Base-by-base conservation (phyloP, 768 basidiomycete species). In the Pleurotus djamor region DNA sequence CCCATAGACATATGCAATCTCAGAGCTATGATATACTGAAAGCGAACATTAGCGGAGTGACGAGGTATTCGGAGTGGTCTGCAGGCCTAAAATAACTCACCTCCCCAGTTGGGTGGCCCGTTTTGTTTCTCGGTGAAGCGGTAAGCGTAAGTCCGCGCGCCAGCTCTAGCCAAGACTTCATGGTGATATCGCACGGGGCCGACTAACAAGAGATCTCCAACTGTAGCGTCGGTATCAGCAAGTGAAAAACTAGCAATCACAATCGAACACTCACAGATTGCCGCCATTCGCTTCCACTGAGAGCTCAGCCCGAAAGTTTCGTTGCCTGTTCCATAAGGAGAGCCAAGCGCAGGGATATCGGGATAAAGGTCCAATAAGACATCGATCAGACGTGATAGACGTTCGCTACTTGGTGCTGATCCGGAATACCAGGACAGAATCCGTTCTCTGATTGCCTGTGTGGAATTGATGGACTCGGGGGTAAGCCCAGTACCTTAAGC, bases 271-370 rank as follows among this genome's bases (percentile, higher is more conserved):
- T 14, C 7, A 64, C 65, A 57, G 4, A 73, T 61, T 6, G 69
- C 63, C 0, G 71, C 60, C 14, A 61, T 68, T 5, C 74, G 67
- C 59, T 76, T 74, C 62, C 66, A 75, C 37, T 68, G 65, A 16
- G 59, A 38, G 4, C 65, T 61, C 10, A 76, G 61, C 0, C 79
- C 79, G 58, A 80, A 81, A 0, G 78, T 76, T 14, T 78, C 63
- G 58, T 74, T 72, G 5, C 80, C 79, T 4, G 80, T 82, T 12
- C 69, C 70, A 61, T 73, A 83, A 0, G 81, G 81, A 0, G 77
- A 76, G 3, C 81, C 81, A 37, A 71, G 60, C 12, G 76, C 66
- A 21, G 80, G 75, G 38, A 69, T 65, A 57, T 78, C 67, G 0
- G 79, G 79, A 63, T 82, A 82, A 2, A 78, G 63, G 17, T 74